Base-by-base conservation (phyloP, 192 early-diverging fungal species). In the Backusella luteola region DNA sequence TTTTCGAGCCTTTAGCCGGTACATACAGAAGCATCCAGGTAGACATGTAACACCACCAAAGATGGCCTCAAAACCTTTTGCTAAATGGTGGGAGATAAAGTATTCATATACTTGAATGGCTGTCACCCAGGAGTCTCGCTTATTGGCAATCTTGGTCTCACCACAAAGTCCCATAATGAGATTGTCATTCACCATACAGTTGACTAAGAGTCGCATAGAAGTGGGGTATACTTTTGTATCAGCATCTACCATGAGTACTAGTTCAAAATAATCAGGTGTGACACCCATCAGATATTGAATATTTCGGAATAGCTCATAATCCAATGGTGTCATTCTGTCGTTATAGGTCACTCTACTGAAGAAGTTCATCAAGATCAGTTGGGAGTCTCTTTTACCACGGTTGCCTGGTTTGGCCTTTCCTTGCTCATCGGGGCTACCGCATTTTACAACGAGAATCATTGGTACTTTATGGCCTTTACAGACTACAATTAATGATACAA, bases 21-120 rank as follows among this genome's bases (percentile, higher is more conserved):
- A 99, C 94, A 96, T 96, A 87, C 94, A 97, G 90, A 99, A 99
- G 81, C 97, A 97, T 76, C 96, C 94, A 34, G 97, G 97, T 34
- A 99, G 78, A 87, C 97, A 99, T 2, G 97, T 99, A 15, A 99
- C 97, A 89, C 96, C 96, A 83, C 97, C 97, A 91, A 97, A 99
- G 38, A 96, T 89, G 1, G 93, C 92, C 85, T 99, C 97, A 80
- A 99, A 99, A 0, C 96, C 93, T 82, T 97, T 96, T 71, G 91
- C 90, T 72, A 98, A 87, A 80, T 99, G 96, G 81, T 99, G 97
- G 36, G 95, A 96, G 69, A 97, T 98, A 78, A 95, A 99, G 86
- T 99, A 99, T 87, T 99, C 97, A 78, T 95, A 99, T 7, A 99
- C 97, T 80, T 98, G 97, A 76, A 99, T 99, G 17, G 88, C 88